Evolutionary conservation across 176 grass and related monocot genomes (phyloP), one percentile per base, ranked within the genome.

Genomic region (Eragrostis nindensis): DNA sequence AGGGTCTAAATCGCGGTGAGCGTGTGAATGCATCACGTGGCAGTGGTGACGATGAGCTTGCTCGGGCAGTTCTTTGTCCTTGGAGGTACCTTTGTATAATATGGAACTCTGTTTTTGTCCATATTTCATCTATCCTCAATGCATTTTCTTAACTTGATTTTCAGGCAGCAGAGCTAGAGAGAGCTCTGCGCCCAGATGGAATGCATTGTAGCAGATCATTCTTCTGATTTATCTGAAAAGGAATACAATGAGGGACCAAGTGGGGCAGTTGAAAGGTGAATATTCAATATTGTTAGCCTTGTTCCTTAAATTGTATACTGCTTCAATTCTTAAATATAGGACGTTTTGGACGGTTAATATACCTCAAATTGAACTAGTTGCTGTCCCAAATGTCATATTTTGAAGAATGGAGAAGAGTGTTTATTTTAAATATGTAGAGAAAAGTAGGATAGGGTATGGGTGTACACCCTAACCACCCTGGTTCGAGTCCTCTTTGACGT

Each of bases 61-160:
- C 85, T 78, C 68, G 60, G 40, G 83, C 86, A 64, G 87, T 85
- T 92, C 90, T 85, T 80, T 92, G 83, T 92, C 95, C 21, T 85
- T 91, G 66, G 64, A 94, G 89, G 87, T 84, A 47, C 30, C 18
- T 73, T 60, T 79, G 44, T 19, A 77, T 57, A 15, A 73, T 81
- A 32, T 25, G 47, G 36, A 49, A 50, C 16, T 74, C 12, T 77
- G 7, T 47, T 85, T 76, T 73, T 85, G 10, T 83, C 30, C 64
- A 82, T 81, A 44, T 66, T 66, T n/a, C 38, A 14, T 60, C 22
- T 25, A 64, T 73, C 36, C 44, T 79, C 19, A 62, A 29, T 88
- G 26, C 38, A 22, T 32, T 47, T 11, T 46, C 17, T 77, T 71
- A 56, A 42, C 85, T 48, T 88, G 60, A 70, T 80, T 41, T 71